Percentiles rank a stretch among this genome's conserved stretches.
Conservation (phyloP, 1,139 yeast genomes). For the Yamadazyma buinensis region DNA sequence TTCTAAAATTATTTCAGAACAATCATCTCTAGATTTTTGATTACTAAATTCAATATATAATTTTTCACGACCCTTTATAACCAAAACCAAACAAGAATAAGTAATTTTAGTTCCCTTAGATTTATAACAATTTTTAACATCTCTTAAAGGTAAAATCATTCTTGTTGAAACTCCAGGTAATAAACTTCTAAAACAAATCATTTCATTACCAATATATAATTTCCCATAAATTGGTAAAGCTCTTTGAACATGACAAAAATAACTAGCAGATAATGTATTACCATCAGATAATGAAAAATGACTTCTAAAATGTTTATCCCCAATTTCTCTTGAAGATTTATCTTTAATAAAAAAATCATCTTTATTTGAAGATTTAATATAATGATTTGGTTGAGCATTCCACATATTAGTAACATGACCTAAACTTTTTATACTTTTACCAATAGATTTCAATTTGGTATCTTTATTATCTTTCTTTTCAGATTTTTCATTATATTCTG, state of each 20-base stretch:
- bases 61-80: constrained; percentile 72
- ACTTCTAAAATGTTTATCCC: constrained; percentile 50
- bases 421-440: constrained; percentile 28
- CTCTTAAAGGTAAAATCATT: constrained; percentile 79
- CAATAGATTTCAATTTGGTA: constrained; percentile 18
- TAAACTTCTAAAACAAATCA: constrained; percentile 73
- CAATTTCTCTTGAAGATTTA: constrained; percentile 40
- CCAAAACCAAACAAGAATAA: constrained; percentile 65
- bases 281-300: constrained; percentile 62
- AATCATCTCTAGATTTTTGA: constrained; percentile 68
- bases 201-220: constrained; percentile 63
- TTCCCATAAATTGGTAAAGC: constrained; percentile 81
- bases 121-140: constrained; percentile 63
- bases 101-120: constrained; percentile 50
- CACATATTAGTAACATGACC: constrained; percentile 52
- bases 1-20: constrained; percentile 50
- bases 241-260: constrained; percentile 66
- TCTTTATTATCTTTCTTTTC: constrained; percentile 9
- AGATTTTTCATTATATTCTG: constrained; percentile 18
- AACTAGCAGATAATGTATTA: constrained; percentile 60
- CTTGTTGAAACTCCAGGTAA: constrained; percentile 74
- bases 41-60: constrained; percentile 71
- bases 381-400: constrained; percentile 65
- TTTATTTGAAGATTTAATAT: constrained; percentile 30
- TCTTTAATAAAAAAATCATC: constrained; percentile 44